Evolutionary conservation across 2,329 filamentous ascomycete genomes (phyloP).

Genomic region (Xylariaceae sp.): DNA sequence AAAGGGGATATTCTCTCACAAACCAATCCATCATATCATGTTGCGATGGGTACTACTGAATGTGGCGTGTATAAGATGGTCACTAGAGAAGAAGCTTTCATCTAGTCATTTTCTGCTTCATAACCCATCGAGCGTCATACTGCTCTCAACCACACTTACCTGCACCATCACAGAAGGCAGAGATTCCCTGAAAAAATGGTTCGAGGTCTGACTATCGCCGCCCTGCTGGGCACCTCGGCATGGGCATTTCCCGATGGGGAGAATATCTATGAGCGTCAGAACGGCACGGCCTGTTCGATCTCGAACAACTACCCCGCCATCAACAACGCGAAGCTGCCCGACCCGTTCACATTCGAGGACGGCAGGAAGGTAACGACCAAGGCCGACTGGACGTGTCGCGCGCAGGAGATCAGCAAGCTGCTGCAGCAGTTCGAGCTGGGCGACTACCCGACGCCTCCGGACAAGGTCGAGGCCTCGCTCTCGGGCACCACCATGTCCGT

Average conservation of each 20-base stretch:
- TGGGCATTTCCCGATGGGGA: conserved; percentile 26
- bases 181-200: conserved; percentile 24
- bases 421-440: conserved; percentile 49
- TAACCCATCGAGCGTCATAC: too few species aligned
- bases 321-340: conserved; percentile 36
- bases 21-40: too few species aligned
- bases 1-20: too few species aligned
- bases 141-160: too few species aligned
- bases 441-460: conserved; percentile 40
- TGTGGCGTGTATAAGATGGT: too few species aligned
- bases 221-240: conserved; percentile 32
- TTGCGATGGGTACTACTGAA: too few species aligned
- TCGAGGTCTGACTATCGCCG: conserved; percentile 22
- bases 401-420: conserved; percentile 42
- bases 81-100: too few species aligned
- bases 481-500: conserved; percentile 40
- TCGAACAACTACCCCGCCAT: conserved; percentile 32
- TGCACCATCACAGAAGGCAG: too few species aligned
- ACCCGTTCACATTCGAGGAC: conserved; percentile 43
- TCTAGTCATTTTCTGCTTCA: too few species aligned
- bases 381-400: conserved; percentile 43
- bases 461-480: conserved; percentile 40
- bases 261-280: conserved; percentile 34
- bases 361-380: conserved; percentile 41
- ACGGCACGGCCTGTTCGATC: conserved; percentile 32